A percentile compares a stretch with the other conserved stretches of the same genome.
Evolutionary conservation across 2,329 filamentous ascomycete genomes (phyloP).

Genomic region (Aspergillus brunneoviolaceus): DNA sequence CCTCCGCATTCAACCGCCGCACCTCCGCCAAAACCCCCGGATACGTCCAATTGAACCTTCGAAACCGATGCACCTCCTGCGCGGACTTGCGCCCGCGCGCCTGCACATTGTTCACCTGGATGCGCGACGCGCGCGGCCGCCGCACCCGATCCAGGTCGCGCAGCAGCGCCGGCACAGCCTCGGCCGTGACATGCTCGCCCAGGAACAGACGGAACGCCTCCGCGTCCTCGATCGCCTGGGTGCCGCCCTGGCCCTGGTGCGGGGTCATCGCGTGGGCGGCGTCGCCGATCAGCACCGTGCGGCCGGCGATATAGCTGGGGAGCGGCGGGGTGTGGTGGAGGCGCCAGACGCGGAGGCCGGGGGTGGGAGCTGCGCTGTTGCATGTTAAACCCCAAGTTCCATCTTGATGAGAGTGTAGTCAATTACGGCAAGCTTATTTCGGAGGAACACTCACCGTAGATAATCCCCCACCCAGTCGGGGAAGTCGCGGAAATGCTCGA

Average conservation of each 20-base stretch:
- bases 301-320: constrained; percentile 19
- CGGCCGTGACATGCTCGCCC: background rate
- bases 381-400: too few relatives aligned
- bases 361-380: background rate
- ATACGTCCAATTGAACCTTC: constrained; percentile 9
- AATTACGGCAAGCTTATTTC: too few relatives aligned
- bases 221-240: constrained; percentile 16
- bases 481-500: background rate
- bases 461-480: background rate
- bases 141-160: constrained; percentile 11
- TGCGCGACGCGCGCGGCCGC: constrained; percentile 5
- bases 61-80: constrained; percentile 1
- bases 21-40: constrained; percentile 1
- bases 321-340: constrained; percentile 13
- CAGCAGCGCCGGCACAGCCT: background rate
- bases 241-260: constrained; percentile 21
- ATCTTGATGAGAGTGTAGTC: too few relatives aligned
- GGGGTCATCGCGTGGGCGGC: constrained; percentile 26
- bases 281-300: constrained; percentile 22
- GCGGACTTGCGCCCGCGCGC: background rate
- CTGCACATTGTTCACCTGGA: constrained; percentile 7
- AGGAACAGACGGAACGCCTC: constrained; percentile 12
- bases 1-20: background rate
- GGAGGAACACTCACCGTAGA: background rate
- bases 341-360: constrained; percentile 13